Evolutionary conservation across 2,329 filamentous ascomycete species (phyloP), one percentile per base, ranked within the genome.

Genomic region (Corinectria fuckeliana): DNA sequence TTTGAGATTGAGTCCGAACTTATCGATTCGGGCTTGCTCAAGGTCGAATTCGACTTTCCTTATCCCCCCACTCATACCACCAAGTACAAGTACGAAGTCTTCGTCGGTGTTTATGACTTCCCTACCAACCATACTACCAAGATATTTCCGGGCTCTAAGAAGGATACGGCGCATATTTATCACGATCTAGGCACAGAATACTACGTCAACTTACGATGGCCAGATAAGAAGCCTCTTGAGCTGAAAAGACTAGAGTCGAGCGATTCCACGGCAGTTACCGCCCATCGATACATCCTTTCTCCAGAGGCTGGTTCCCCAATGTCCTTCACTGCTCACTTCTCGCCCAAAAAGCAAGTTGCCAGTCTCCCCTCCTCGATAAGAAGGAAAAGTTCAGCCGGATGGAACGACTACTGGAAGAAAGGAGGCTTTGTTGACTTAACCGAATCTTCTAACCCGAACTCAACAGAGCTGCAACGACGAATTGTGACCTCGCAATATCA

Each of bases 401-500:
- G 75, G 76, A 65, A 71, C 6, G 56, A 71, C 0, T 78, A 78
- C 58, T 78, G 78, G 79, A 65, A 67, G 18, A 62, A 72, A 5
- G 78, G 79, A 0, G 78, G 76, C 0, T 80, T 80, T 42, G 70
- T 80, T 2, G 78, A 80, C 50, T 65, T 81, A 21, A 78, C 75
- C 0, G 62, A 69, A 1, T 75, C 75, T 2, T 66, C 69, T 0
- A 76, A 74, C 36, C 58, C 71, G 0, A 75, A 76, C 10, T 77
- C 78, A 4, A 72, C 74, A 2, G 79, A 81, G 52, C 61, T 81
- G 3, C 78, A 81, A 63, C 74, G 78, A n/a, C 74, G 78, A 16
- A 78, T 79, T 21, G 66, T 81, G 2, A 60, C 76, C 6, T 80
- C 78, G 5, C 79, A 80, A 54, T 81, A 81, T 21, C 74, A 78